These are phyloP conservation scores for Boletus tomentosulus DNA, from an alignment of 768 basidiomycete genomes.

Conservation along the genomic window DNA sequence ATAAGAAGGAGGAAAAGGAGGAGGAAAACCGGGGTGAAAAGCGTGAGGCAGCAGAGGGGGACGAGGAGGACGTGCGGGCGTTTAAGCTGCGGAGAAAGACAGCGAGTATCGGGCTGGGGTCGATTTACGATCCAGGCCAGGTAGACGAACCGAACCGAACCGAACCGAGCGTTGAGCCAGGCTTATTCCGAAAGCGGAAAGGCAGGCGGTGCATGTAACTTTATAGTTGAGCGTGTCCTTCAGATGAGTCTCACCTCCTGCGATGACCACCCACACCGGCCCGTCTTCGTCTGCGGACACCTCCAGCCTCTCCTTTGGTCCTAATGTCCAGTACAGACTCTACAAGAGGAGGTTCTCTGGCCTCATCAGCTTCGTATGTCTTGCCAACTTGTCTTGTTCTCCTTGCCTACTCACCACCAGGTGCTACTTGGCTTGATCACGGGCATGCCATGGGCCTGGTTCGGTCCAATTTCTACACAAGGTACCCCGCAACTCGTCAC, in stretches of 20 bases:
- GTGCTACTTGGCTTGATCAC: conserved; percentile 57
- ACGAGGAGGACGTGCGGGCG: conserved; percentile 47
- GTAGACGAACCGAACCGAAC: not conserved
- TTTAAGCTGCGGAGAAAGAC: conserved; percentile 72
- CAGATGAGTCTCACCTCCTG: no score
- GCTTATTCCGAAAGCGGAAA: conserved; percentile 22
- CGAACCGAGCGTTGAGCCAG: conserved; percentile 9
- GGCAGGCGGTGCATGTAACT: not conserved
- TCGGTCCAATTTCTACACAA: conserved; percentile 74
- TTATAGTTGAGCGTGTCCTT: not conserved
- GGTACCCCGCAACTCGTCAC: conserved; percentile 35
- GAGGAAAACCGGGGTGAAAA: conserved; percentile 21
- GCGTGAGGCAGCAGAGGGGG: conserved; percentile 36
- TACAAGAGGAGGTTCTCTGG: conserved; percentile 71
- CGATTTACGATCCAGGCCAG: conserved; percentile 74
- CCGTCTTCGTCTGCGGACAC: not conserved
- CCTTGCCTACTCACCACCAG: conserved; percentile 29
- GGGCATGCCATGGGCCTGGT: conserved; percentile 77
- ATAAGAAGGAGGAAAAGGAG: not conserved
- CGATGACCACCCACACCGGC: not conserved
- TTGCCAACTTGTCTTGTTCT: not conserved
- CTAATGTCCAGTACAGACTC: conserved; percentile 43
- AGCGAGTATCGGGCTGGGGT: conserved; percentile 54
- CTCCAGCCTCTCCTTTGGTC: not conserved
- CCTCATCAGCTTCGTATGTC: conserved; percentile 51